phyloP scores from a whole-genome alignment of 2,329 filamentous ascomycete species.

The Clonostachys rosea region DNA sequence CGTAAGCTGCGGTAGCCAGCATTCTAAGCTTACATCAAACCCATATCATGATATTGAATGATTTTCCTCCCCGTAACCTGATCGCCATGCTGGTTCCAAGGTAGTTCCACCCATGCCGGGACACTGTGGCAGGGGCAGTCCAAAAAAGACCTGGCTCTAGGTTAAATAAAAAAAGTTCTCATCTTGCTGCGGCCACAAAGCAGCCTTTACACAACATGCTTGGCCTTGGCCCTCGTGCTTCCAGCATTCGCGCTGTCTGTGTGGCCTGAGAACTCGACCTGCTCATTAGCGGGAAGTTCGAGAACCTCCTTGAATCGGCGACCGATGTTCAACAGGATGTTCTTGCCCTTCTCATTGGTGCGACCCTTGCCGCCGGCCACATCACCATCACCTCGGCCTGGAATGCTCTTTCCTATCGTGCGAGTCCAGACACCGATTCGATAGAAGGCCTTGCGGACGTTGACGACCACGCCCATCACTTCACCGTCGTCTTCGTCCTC shows the following conservation, averaged over 20 bases:
- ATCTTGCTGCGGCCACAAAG: too few relatives aligned
- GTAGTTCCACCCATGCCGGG: too few relatives aligned
- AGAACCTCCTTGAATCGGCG: constrained; percentile 90
- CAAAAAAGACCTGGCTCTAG: too few relatives aligned
- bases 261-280: constrained; percentile 93
- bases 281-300: constrained; percentile 69
- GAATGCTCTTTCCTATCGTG: constrained; percentile 81
- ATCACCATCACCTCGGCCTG: constrained; percentile 68
- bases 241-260: constrained; percentile 90
- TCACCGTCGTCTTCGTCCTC: constrained; percentile 93
- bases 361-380: constrained; percentile 74
- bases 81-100: too few relatives aligned
- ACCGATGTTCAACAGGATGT: constrained; percentile 80
- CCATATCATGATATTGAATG: too few relatives aligned
- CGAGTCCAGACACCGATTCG: constrained; percentile 97
- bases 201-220: constrained; percentile 68
- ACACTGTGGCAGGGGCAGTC: too few relatives aligned
- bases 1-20: too few relatives aligned
- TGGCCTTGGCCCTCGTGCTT: constrained; percentile 93
- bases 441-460: constrained; percentile 97
- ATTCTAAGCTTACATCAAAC: too few relatives aligned
- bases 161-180: too few relatives aligned
- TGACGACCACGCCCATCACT: constrained; percentile 98
- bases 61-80: too few relatives aligned
- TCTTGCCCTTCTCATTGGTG: constrained; percentile 75